These are phyloP conservation scores for Xylaria digitata DNA, from an alignment of 2,329 filamentous ascomycete genomes.

Conservation along the genomic window DNA sequence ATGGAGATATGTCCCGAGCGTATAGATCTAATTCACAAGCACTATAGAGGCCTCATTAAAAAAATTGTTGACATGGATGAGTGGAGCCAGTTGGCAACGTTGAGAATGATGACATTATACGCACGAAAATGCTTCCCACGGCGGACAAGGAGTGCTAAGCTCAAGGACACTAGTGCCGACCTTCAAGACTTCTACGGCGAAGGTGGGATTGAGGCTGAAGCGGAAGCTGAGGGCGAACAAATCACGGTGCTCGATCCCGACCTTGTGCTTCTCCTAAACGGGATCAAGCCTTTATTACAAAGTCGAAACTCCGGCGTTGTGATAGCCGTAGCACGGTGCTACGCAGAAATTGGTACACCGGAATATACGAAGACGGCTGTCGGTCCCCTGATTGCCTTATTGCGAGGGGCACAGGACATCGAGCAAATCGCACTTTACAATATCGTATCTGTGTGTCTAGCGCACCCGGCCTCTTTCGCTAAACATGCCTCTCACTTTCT, in stretches of 20 bases:
- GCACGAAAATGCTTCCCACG: slow-evolving; percentile 87
- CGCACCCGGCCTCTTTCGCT: slow-evolving; percentile 81
- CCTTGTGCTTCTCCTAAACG: slow-evolving; percentile 81
- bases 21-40: slow-evolving; percentile 88
- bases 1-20: slow-evolving; percentile 88
- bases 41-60: slow-evolving; percentile 85
- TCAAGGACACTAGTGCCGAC: slow-evolving; percentile 52
- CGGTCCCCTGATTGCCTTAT: slow-evolving; percentile 85
- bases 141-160: slow-evolving; percentile 68
- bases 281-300: slow-evolving; percentile 85
- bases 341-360: slow-evolving; percentile 83
- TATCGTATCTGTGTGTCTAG: slow-evolving; percentile 90
- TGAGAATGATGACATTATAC: slow-evolving; percentile 86
- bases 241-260: slow-evolving; percentile 80
- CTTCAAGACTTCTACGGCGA: slow-evolving; percentile 87
- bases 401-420: slow-evolving; percentile 87
- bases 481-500: slow-evolving; percentile 91
- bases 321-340: slow-evolving; percentile 85
- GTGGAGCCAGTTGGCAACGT: slow-evolving; percentile 89
- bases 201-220: slow-evolving; percentile 59
- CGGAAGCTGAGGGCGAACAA: slow-evolving; percentile 61
- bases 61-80: slow-evolving; percentile 99
- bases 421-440: slow-evolving; percentile 93
- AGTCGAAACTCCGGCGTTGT: slow-evolving; percentile 95
- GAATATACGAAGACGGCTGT: slow-evolving; percentile 80